A percentile compares a stretch with the other conserved stretches of the same genome.
These are phyloP conservation scores for Alopecurus myosuroides DNA, from an alignment of 176 grass and related monocot genomes.

Conservation along the genomic window DNA sequence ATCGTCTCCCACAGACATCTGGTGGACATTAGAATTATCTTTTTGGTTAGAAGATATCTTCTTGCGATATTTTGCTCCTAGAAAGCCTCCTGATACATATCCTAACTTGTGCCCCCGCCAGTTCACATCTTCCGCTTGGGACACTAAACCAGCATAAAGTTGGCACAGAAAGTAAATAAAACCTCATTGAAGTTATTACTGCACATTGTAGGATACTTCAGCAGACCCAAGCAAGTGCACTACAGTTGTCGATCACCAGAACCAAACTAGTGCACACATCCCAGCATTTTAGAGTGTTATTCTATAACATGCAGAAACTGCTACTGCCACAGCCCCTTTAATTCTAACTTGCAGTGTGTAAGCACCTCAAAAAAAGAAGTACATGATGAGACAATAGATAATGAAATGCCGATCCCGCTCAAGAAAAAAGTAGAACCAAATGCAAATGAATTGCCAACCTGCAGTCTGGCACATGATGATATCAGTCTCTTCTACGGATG, in stretches of 20 bases:
- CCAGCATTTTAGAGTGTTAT: too few species aligned
- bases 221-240: not conserved
- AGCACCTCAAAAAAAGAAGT: not conserved
- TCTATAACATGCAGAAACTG: not conserved
- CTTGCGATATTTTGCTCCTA: constrained; percentile 55
- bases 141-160: constrained; percentile 25
- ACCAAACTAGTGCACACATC: not conserved
- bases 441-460: constrained; percentile 23
- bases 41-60: constrained; percentile 52
- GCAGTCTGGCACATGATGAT: too few species aligned
- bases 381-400: not conserved
- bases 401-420: not conserved
- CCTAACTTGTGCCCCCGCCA: constrained; percentile 93
- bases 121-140: constrained; percentile 56
- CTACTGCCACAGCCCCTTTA: not conserved
- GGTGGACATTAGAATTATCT: constrained; percentile 48
- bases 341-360: not conserved
- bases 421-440: not conserved
- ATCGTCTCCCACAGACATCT: constrained; percentile 83
- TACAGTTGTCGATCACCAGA: too few species aligned
- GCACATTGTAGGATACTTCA: not conserved
- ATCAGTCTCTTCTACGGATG: too few species aligned
- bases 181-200: not conserved
- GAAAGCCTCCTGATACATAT: constrained; percentile 74
- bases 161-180: constrained; percentile 20